Conservation (phyloP, 148 eudicot genomes). For the Silene conica region DNA sequence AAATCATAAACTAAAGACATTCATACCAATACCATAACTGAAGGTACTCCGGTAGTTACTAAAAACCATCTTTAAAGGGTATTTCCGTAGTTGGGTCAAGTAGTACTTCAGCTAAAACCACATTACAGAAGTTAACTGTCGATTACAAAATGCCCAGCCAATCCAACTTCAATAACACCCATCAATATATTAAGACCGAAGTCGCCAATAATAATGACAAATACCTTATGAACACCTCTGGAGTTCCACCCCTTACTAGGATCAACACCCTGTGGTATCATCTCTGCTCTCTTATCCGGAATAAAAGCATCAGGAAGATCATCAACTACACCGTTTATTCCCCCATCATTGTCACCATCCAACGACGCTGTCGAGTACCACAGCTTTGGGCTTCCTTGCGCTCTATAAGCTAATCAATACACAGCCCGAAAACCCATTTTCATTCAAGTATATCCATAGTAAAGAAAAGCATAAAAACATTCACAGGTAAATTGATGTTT, state of each 20-base stretch:
- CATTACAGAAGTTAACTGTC: too few relatives aligned
- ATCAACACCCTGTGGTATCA: constrained; percentile 64
- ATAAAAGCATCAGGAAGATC: constrained; percentile 38
- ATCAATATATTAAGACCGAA: not conserved
- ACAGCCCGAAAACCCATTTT: constrained; percentile 3
- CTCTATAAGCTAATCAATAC: constrained; percentile 39
- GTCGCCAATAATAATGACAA: not conserved
- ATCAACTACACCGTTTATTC: constrained; percentile 23
- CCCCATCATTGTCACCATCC: constrained; percentile 36
- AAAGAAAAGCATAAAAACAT: not conserved
- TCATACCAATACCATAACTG: too few relatives aligned
- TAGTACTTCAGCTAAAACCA: too few relatives aligned
- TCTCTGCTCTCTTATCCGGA: constrained; percentile 44
- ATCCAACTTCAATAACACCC: not conserved
- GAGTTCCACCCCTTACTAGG: constrained; percentile 79
- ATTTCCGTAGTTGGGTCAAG: not conserved
- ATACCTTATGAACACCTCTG: constrained; percentile 96
- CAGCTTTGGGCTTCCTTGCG: constrained; percentile 42
- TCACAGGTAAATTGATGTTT: too few relatives aligned
- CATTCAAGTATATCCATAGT: not conserved
- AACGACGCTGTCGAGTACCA: constrained; percentile 50
- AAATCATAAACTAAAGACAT: too few relatives aligned
- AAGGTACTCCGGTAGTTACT: too few relatives aligned
- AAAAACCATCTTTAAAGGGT: too few relatives aligned
- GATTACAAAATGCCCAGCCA: not conserved